Evolutionary conservation across 805 yeast species (phyloP).

Genomic region (Starmera pachycereana): DNA sequence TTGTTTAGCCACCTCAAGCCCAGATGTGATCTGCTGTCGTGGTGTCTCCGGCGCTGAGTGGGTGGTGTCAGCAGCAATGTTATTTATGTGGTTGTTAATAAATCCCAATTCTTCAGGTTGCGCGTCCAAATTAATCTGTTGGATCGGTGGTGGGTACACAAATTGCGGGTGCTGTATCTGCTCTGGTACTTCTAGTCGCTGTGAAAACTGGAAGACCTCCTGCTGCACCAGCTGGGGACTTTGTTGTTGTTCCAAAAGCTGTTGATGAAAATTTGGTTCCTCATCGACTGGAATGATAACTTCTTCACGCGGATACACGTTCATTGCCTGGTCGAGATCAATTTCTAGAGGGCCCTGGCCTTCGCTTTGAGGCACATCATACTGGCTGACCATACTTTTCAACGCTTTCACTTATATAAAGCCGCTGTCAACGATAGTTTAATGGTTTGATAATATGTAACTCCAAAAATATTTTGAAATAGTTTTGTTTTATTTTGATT

Average conservation of each 20-base stretch:
- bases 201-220: background rate
- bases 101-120: background rate
- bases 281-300: background rate
- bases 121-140: background rate
- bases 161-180: background rate
- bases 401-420: no score
- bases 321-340: constrained; percentile 1
- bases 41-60: background rate
- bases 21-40: background rate
- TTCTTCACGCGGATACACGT: background rate
- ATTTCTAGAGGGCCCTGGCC: background rate
- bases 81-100: background rate
- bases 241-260: background rate
- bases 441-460: no score
- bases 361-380: no score
- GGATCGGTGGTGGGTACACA: no score
- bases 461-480: no score
- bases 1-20: constrained; percentile 2
- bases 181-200: background rate
- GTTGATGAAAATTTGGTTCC: background rate
- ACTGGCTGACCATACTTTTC: no score
- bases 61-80: background rate
- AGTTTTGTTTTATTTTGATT: no score
- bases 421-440: no score
- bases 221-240: background rate